Conservation (phyloP, 1,284 basidiomycete genomes). For the Polyporus tsugae region DNA sequence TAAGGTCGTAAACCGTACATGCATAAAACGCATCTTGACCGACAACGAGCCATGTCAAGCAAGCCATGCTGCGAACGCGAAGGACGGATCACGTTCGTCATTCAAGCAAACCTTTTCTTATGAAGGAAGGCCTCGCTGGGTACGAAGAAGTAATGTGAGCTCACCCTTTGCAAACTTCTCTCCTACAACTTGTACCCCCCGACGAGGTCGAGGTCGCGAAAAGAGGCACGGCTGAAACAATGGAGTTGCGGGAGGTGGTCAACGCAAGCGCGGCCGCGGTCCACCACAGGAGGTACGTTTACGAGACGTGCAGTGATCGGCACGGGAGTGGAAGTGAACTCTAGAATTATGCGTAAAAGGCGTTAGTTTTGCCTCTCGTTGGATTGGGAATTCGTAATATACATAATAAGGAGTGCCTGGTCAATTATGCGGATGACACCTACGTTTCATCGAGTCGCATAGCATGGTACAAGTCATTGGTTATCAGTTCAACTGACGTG, state of each 20-base stretch:
- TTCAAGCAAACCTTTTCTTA: not conserved
- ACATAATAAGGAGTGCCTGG: no score
- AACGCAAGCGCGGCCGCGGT: not conserved
- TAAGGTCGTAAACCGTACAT: not conserved
- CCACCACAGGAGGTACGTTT: not conserved
- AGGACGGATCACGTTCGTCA: not conserved
- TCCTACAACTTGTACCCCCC: not conserved
- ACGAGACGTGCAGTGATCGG: not conserved
- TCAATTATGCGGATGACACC: not conserved
- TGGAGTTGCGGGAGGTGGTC: not conserved
- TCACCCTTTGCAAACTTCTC: not conserved
- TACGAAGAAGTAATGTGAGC: not conserved
- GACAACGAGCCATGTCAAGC: not conserved
- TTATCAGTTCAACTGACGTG: not conserved
- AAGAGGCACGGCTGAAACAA: not conserved
- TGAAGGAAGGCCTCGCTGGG: not conserved
- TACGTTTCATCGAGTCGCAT: not conserved
- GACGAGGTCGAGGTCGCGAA: no score
- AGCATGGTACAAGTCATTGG: not conserved
- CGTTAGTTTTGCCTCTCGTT: not conserved
- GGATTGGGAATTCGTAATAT: no score
- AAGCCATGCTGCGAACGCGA: conserved; percentile 1
- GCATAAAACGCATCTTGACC: not conserved
- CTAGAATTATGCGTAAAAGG: not conserved
- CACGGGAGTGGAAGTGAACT: not conserved